Evolutionary conservation across 2,329 filamentous ascomycete genomes (phyloP).

Genomic region (Epichloe gansuensis): DNA sequence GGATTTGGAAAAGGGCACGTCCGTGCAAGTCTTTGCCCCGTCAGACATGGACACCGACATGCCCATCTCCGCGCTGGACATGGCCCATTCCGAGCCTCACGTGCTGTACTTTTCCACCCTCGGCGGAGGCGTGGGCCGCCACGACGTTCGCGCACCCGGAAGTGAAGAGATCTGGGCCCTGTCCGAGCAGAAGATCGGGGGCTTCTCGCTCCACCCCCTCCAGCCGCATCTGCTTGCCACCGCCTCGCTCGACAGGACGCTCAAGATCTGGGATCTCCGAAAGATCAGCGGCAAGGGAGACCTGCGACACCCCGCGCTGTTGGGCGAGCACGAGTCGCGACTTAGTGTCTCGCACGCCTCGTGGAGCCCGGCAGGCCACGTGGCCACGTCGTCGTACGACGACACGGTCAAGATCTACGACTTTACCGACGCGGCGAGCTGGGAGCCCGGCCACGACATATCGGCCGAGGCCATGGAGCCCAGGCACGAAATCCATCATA

Average conservation of each 20-base stretch:
- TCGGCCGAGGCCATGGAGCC: slow-evolving; percentile 54
- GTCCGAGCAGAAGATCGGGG: slow-evolving; percentile 88
- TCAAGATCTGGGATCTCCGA: slow-evolving; percentile 87
- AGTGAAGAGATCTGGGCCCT: slow-evolving; percentile 58
- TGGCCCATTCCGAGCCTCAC: slow-evolving; percentile 57
- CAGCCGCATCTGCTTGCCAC: slow-evolving; percentile 77
- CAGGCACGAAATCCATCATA: slow-evolving; percentile 58
- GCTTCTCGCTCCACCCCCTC: slow-evolving; percentile 69
- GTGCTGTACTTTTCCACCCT: slow-evolving; percentile 79
- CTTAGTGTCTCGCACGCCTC: slow-evolving; percentile 87
- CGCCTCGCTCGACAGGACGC: slow-evolving; percentile 73
- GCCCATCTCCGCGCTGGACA: slow-evolving; percentile 74
- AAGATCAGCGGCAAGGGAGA: slow-evolving; percentile 59
- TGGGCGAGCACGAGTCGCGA: slow-evolving; percentile 71
- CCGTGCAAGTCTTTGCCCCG: slow-evolving; percentile 71
- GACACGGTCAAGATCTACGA: slow-evolving; percentile 90
- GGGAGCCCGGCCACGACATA: slow-evolving; percentile 46
- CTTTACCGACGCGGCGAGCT: slow-evolving; percentile 48
- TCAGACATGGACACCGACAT: slow-evolving; percentile 55
- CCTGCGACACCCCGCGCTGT: slow-evolving; percentile 47
- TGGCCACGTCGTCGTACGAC: slow-evolving; percentile 89
- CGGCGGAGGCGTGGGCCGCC: slow-evolving; percentile 64
- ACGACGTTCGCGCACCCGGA: slow-evolving; percentile 56
- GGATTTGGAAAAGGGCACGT: slow-evolving; percentile 68
- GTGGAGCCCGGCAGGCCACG: slow-evolving; percentile 71